A percentile compares a stretch with the other conserved stretches of the same genome.
Evolutionary conservation across 164 flowering plant species (phyloP).

Genomic region (Stephania cephalantha): DNA sequence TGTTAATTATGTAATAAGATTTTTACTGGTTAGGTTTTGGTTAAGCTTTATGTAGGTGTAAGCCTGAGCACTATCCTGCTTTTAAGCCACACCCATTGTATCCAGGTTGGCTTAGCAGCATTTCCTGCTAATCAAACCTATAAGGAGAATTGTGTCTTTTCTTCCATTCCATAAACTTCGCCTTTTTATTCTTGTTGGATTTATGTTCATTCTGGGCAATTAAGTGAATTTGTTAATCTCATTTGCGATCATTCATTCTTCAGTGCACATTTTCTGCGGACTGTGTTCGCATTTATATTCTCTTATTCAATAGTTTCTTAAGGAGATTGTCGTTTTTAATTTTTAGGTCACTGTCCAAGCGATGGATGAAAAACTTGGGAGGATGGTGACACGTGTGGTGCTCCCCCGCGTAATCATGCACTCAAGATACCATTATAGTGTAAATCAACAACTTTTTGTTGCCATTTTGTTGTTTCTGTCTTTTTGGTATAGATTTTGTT

Average conservation of each 20-base stretch:
- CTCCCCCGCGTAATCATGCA: constrained; percentile 98
- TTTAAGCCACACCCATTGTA: background rate
- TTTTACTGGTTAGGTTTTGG: background rate
- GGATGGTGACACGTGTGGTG: constrained; percentile 88
- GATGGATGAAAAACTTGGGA: constrained; percentile 92
- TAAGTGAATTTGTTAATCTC: background rate
- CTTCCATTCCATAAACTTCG: background rate
- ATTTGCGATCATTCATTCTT: background rate
- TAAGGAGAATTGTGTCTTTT: background rate
- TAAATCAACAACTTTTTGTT: constrained; percentile 17
- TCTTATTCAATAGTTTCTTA: background rate
- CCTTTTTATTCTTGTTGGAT: background rate
- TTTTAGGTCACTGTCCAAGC: constrained; percentile 71
- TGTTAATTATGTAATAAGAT: no score
- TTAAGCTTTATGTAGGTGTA: background rate
- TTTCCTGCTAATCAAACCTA: background rate
- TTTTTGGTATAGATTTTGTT: background rate
- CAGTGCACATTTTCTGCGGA: background rate
- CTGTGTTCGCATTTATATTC: background rate
- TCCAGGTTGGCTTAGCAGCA: background rate
- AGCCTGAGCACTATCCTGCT: background rate
- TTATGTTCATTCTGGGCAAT: background rate
- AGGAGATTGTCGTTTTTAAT: constrained; percentile 2
- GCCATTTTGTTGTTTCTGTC: background rate
- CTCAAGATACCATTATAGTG: constrained; percentile 91